Conservation (phyloP, 352 stramenopile genomes). For the Aphanomyces stellatus region DNA sequence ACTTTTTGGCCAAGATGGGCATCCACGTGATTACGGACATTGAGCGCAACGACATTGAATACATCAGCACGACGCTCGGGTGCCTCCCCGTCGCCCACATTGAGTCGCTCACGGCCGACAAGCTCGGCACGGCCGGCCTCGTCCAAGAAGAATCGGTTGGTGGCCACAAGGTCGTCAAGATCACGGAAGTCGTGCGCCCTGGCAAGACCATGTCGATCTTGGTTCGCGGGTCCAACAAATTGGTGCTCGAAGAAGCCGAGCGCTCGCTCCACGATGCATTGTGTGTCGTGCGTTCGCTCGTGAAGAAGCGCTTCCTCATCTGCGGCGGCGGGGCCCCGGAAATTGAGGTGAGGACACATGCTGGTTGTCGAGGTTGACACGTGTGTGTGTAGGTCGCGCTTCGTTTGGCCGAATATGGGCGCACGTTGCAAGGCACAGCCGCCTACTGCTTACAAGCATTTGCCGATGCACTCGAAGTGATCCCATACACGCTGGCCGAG, state of each 20-base stretch:
- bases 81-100: constrained; percentile 97
- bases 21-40: constrained; percentile 99
- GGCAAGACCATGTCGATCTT: constrained; percentile 97
- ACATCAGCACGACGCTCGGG: constrained; percentile 95
- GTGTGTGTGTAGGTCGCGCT: constrained; percentile 55
- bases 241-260: constrained; percentile 97
- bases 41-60: constrained; percentile 97
- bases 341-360: constrained; percentile 58
- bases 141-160: constrained; percentile 95
- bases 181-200: constrained; percentile 94
- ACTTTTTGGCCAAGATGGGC: constrained; percentile 99
- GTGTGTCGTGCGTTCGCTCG: constrained; percentile 95
- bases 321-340: constrained; percentile 96
- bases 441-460: constrained; percentile 97
- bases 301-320: constrained; percentile 99
- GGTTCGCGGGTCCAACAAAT: constrained; percentile 96
- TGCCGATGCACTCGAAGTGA: constrained; percentile 96
- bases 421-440: constrained; percentile 90
- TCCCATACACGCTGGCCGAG: constrained; percentile 99
- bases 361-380: not conserved
- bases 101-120: constrained; percentile 95
- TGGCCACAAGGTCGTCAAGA: constrained; percentile 98
- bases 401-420: constrained; percentile 88
- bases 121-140: constrained; percentile 91
- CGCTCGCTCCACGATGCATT: constrained; percentile 98